These are phyloP conservation scores for Hericium rajendrae DNA, from an alignment of 768 basidiomycete species.

Conservation along the genomic window DNA sequence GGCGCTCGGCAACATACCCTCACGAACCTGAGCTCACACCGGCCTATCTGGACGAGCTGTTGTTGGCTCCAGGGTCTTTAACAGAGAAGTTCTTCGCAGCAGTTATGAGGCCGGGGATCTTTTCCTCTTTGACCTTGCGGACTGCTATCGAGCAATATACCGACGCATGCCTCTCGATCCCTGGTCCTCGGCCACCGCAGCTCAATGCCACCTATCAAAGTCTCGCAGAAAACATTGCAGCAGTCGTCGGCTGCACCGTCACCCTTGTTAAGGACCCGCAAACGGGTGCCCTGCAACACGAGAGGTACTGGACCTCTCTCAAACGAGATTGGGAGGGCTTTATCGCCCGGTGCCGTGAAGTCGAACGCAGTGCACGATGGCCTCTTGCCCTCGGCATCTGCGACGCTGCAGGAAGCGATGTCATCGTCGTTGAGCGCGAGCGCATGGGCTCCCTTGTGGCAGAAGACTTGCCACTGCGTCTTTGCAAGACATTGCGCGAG, in stretches of 20 bases:
- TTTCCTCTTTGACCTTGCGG: constrained; percentile 73
- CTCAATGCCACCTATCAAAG: constrained; percentile 56
- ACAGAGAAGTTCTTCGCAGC: constrained; percentile 74
- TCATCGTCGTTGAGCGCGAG: constrained; percentile 70
- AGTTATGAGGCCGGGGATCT: constrained; percentile 80
- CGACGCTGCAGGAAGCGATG: constrained; percentile 25
- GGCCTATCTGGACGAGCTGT: constrained; percentile 78
- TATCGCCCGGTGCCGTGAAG: constrained; percentile 78
- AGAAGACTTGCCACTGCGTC: constrained; percentile 58
- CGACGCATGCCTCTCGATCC: constrained; percentile 57
- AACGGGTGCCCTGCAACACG: constrained; percentile 71
- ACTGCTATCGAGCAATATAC: constrained; percentile 80
- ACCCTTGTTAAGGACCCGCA: constrained; percentile 60
- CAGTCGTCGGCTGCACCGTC: constrained; percentile 82
- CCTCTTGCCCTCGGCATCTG: constrained; percentile 57
- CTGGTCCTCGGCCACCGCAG: constrained; percentile 45
- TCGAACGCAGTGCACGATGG: constrained; percentile 82
- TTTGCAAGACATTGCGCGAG: constrained; percentile 40
- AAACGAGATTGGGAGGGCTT: constrained; percentile 97
- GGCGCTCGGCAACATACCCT: constrained; percentile 53
- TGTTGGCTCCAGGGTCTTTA: constrained; percentile 61
- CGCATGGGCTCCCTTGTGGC: constrained; percentile 52
- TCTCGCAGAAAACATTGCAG: constrained; percentile 65
- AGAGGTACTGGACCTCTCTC: constrained; percentile 74
- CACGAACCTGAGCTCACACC: constrained; percentile 72